These are phyloP conservation scores for Westerdykella ornata DNA, from an alignment of 2,329 filamentous ascomycete genomes.

Conservation along the genomic window DNA sequence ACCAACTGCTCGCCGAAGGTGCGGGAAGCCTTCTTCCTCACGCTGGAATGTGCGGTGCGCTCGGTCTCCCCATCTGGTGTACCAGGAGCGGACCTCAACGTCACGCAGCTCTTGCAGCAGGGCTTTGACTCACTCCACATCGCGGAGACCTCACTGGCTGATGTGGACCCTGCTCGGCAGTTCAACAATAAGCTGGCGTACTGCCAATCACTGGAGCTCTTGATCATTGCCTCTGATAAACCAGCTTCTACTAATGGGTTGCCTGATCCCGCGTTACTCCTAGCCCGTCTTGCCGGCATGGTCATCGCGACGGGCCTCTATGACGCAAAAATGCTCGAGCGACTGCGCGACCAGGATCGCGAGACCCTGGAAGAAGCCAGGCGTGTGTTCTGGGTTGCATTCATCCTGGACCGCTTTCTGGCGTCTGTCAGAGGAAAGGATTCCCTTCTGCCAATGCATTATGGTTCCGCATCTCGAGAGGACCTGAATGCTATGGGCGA, in stretches of 20 bases:
- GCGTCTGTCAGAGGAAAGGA: slow-evolving; percentile 31
- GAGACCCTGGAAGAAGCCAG: slow-evolving; percentile 27
- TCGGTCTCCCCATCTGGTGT: slow-evolving; percentile 26
- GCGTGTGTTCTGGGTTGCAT: slow-evolving; percentile 33
- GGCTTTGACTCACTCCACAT: slow-evolving; percentile 24
- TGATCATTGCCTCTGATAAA: slow-evolving; percentile 27
- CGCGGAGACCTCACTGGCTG: slow-evolving; percentile 23
- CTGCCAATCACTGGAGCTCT: slow-evolving; percentile 27
- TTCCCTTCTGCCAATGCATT: slow-evolving; percentile 26
- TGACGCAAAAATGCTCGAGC: slow-evolving; percentile 19
- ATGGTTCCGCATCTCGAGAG: slow-evolving; percentile 27
- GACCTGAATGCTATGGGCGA: slow-evolving; percentile 29
- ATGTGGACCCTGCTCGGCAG: slow-evolving; percentile 22
- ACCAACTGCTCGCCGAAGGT: slow-evolving; percentile 31
- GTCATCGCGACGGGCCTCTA: slow-evolving; percentile 29
- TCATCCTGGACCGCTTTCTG: slow-evolving; percentile 36
- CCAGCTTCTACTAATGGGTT: too few species aligned
- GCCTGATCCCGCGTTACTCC: slow-evolving; percentile 17
- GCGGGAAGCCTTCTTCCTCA: slow-evolving; percentile 32
- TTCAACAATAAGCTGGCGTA: slow-evolving; percentile 32
- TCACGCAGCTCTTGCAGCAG: slow-evolving; percentile 26
- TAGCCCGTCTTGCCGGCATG: slow-evolving; percentile 28
- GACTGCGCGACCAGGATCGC: slow-evolving; percentile 26
- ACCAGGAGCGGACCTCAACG: slow-evolving; percentile 18
- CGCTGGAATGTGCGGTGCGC: slow-evolving; percentile 30